Evolutionary conservation across 2,329 filamentous ascomycete genomes (phyloP).

Genomic region (Fusarium luffae): DNA sequence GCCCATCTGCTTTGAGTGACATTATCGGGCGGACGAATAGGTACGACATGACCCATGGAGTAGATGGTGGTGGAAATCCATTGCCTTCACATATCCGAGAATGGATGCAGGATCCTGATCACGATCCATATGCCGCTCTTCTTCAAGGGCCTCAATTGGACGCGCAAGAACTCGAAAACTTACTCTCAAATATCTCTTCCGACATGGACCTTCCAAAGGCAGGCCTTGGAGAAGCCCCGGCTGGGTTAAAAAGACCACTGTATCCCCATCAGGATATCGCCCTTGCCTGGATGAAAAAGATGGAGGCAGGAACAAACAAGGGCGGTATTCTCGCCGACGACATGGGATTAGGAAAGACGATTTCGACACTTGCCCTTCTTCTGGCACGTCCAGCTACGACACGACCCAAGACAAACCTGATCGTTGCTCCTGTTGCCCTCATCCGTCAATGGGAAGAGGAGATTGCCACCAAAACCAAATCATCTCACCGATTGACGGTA

Average conservation of each 20-base stretch:
- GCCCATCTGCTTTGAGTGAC: constrained; percentile 42
- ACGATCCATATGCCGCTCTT: constrained; percentile 31
- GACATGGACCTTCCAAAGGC: constrained; percentile 73
- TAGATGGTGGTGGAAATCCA: constrained; percentile 52
- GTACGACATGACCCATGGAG: constrained; percentile 52
- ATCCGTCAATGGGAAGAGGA: constrained; percentile 88
- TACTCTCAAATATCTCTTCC: constrained; percentile 78
- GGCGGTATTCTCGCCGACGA: constrained; percentile 94
- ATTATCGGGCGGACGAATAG: constrained; percentile 54
- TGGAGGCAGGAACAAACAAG: constrained; percentile 79
- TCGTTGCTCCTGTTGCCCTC: constrained; percentile 82
- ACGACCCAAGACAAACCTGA: constrained; percentile 73
- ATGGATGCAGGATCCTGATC: constrained; percentile 47
- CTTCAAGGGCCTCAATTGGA: constrained; percentile 54
- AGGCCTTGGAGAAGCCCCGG: constrained; percentile 75
- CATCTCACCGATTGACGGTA: constrained; percentile 68
- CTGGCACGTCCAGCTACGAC: constrained; percentile 70
- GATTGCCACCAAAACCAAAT: constrained; percentile 75
- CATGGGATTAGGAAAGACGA: constrained; percentile 93
- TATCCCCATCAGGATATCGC: constrained; percentile 88
- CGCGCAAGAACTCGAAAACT: constrained; percentile 73
- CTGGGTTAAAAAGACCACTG: constrained; percentile 73
- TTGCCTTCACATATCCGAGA: constrained; percentile 49
- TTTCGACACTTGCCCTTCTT: constrained; percentile 84
- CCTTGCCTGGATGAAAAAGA: constrained; percentile 84